Conservation (phyloP, 768 basidiomycete species). For the Kwoniella botswanensis region DNA sequence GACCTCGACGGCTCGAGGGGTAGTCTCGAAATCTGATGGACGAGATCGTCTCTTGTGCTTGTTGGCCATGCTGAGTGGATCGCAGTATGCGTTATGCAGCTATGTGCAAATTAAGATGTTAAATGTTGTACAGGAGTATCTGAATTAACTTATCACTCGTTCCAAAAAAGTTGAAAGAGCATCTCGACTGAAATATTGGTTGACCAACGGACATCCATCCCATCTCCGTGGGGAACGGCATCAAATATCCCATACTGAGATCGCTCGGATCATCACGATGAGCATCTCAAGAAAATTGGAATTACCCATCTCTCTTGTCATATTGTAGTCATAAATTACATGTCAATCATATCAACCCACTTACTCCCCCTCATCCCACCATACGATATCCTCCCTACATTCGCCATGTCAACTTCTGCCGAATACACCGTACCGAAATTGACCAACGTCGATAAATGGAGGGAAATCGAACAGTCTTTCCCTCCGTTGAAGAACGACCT, state of each 20-base stretch:
- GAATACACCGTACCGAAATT: conserved; percentile 17
- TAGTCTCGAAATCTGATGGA: conserved; percentile 10
- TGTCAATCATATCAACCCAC: neutral
- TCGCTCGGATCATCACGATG: neutral
- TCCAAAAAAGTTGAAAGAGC: neutral
- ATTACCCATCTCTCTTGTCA: neutral
- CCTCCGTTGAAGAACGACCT: conserved; percentile 76
- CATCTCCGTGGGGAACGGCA: neutral
- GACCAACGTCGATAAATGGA: conserved; percentile 30
- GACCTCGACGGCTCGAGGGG: neutral
- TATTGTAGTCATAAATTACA: neutral
- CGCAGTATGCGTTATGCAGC: neutral
- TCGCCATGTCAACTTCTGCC: neutral
- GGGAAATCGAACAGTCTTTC: conserved; percentile 31
- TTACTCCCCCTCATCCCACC: conserved; percentile 12
- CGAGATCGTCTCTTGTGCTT: conserved; percentile 21
- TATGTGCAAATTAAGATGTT: neutral
- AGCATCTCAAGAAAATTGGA: too few relatives aligned
- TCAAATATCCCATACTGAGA: neutral
- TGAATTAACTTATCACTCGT: neutral
- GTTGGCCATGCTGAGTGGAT: conserved; percentile 9
- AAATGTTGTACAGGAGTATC: neutral
- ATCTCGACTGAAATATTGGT: neutral
- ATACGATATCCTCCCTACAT: conserved; percentile 19
- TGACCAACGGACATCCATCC: neutral